Conservation (phyloP, 331 rosid genomes). For the Arachis monticola region DNA sequence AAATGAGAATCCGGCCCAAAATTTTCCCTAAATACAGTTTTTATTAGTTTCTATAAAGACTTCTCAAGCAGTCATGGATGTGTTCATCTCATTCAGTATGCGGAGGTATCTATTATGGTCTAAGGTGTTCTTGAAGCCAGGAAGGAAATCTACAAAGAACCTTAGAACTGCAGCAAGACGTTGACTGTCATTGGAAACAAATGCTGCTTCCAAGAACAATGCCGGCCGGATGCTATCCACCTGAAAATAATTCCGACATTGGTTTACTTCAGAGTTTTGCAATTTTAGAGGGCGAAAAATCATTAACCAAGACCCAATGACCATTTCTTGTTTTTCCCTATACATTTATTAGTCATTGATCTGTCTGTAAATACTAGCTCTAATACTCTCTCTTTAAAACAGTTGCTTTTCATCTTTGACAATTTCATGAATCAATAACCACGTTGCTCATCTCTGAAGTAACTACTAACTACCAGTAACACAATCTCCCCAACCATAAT, state of each 20-base stretch:
- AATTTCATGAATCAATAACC: background rate
- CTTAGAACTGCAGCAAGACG: constrained; percentile 87
- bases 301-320: constrained; percentile 3
- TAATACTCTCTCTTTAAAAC: background rate
- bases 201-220: constrained; percentile 87
- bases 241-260: constrained; percentile 53
- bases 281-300: constrained; percentile 9
- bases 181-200: constrained; percentile 66
- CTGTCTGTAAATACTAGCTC: too few relatives aligned
- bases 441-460: background rate
- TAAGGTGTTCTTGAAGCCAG: constrained; percentile 68
- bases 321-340: background rate
- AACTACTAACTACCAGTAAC: constrained; percentile 1
- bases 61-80: constrained; percentile 61
- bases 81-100: constrained; percentile 76
- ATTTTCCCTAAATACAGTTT: background rate
- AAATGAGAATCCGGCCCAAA: constrained; percentile 8
- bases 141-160: constrained; percentile 80
- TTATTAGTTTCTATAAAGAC: background rate
- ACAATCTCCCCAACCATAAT: constrained; percentile 3
- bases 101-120: constrained; percentile 74
- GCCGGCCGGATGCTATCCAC: constrained; percentile 80
- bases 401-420: background rate
- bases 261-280: constrained; percentile 21
- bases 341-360: background rate